phyloP scores from a whole-genome alignment of 1,139 yeast genomes.

The Debaryomyces sp. region DNA sequence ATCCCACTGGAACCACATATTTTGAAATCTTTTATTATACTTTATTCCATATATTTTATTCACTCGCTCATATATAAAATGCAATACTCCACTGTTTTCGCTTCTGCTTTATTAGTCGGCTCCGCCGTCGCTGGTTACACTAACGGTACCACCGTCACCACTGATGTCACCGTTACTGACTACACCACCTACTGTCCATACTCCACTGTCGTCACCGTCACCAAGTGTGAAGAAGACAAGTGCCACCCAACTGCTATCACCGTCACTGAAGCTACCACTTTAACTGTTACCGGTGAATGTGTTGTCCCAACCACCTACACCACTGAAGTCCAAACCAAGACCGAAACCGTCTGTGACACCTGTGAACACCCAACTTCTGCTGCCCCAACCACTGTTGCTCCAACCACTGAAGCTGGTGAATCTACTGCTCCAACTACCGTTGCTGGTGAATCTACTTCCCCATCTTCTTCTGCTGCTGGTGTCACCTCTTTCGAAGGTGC shows the following conservation, averaged over 20 bases:
- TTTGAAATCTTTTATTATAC: not conserved
- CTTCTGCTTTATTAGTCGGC: conserved; percentile 14
- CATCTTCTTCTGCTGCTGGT: conserved; percentile 20
- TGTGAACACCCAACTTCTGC: conserved; percentile 16
- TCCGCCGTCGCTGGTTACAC: conserved; percentile 16
- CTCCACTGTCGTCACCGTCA: conserved; percentile 48
- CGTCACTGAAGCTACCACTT: conserved; percentile 54
- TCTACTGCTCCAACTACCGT: conserved; percentile 18
- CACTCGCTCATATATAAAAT: conserved; percentile 12
- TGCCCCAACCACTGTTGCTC: conserved; percentile 18
- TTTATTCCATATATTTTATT: conserved; percentile 7
- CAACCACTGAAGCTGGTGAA: conserved; percentile 18
- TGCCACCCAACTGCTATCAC: conserved; percentile 45
- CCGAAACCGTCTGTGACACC: conserved; percentile 8
- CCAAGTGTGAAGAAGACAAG: conserved; percentile 21
- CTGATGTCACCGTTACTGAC: conserved; percentile 32
- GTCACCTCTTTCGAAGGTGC: conserved; percentile 29
- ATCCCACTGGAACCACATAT: not conserved
- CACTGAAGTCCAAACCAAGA: not conserved
- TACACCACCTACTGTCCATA: conserved; percentile 62
- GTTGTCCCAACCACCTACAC: conserved; percentile 45
- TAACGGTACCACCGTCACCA: conserved; percentile 23
- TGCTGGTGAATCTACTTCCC: conserved; percentile 18
- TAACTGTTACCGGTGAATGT: conserved; percentile 65
- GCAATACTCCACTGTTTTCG: conserved; percentile 15